Base-by-base conservation (phyloP, 164 flowering plant genomes). In the Euptelea pleiosperma region DNA sequence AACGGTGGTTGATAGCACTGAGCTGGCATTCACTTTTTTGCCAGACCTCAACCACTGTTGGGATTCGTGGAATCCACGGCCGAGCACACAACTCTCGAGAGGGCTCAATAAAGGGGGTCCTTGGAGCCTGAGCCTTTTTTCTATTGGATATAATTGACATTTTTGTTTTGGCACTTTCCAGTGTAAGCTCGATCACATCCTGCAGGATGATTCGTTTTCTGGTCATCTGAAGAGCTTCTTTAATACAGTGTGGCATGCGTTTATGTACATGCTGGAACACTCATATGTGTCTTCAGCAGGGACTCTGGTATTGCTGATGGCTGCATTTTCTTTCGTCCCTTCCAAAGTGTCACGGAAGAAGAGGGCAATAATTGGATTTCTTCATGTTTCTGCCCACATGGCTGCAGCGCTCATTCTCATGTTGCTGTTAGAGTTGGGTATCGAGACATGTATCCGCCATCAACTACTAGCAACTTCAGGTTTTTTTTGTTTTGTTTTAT, bases 321-420 rank as follows among this genome's bases (percentile, higher is more conserved):
- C 70, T 36, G 86, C 99, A 30, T 60, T 79, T 66, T 24, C 64
- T 36, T 91, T 94, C 64, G 87, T 91, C 31, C 99, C 99, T n/a
- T 71, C 93, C 36, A 87, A 87, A 84, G 62, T 83, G 31, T 89
- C 99, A 28, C 77, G 82, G 59, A 94, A 86, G 79, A 86, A 78
- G 60, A 75, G 84, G 21, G 72, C 64, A 18, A 40, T 84, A 3
- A 80, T 94, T 63, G 99, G 96, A 42, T 15, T 83, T 51, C 86
- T 94, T 67, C 99, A 94, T 74, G 90, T 87, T 72, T 75, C 81
- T 64, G 89, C 96, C 28, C 99, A 94, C 73, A 75, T 94, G 58
- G 67, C 81, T 52, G 75, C 99, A 43, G 99, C 96, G 25, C 73
- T 91, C 54, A 64, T 94, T 71, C 87, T 94, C 29, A 87, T 91